Percentiles rank a stretch among this genome's conserved stretches.
Conservation (phyloP, 192 early-diverging fungal species). For the Backusella westeae region DNA sequence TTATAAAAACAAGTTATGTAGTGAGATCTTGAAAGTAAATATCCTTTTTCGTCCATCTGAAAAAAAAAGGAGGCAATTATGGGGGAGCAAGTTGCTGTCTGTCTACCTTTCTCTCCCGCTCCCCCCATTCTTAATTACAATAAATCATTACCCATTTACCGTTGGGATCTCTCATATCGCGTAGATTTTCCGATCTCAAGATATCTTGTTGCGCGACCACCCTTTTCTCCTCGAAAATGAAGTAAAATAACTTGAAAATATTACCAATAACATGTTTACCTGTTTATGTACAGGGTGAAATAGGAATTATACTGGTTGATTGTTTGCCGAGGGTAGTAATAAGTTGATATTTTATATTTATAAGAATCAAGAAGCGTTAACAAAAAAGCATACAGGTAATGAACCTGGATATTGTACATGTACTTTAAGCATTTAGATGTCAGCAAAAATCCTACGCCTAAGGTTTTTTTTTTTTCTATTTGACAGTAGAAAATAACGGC, state of each 20-base stretch:
- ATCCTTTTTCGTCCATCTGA: slow-evolving; percentile 6
- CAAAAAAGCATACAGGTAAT: background rate
- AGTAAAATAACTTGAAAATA: slow-evolving; percentile 10
- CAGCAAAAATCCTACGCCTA: background rate
- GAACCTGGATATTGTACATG: background rate
- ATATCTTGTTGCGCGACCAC: background rate
- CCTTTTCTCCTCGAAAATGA: slow-evolving; percentile 1
- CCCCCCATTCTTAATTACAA: slow-evolving; percentile 9
- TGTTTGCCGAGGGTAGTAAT: background rate
- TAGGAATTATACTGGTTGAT: background rate
- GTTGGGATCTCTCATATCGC: background rate
- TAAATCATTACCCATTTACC: background rate
- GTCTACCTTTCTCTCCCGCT: slow-evolving; percentile 6
- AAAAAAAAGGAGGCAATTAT: slow-evolving; percentile 4
- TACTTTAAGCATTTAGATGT: background rate
- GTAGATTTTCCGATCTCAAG: background rate
- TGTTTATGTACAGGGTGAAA: background rate
- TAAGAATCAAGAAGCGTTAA: background rate
- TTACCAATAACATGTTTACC: slow-evolving; percentile 5
- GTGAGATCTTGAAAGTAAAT: slow-evolving; percentile 4
- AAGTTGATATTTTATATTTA: background rate
- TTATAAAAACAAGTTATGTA: slow-evolving; percentile 10
- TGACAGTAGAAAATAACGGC: background rate
- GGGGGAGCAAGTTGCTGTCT: slow-evolving; percentile 3
- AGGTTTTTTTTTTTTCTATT: background rate